A percentile compares a stretch with the other conserved stretches of the same genome.
phyloP scores from a whole-genome alignment of 2,329 filamentous ascomycete genomes.

The Neurospora sp. region DNA sequence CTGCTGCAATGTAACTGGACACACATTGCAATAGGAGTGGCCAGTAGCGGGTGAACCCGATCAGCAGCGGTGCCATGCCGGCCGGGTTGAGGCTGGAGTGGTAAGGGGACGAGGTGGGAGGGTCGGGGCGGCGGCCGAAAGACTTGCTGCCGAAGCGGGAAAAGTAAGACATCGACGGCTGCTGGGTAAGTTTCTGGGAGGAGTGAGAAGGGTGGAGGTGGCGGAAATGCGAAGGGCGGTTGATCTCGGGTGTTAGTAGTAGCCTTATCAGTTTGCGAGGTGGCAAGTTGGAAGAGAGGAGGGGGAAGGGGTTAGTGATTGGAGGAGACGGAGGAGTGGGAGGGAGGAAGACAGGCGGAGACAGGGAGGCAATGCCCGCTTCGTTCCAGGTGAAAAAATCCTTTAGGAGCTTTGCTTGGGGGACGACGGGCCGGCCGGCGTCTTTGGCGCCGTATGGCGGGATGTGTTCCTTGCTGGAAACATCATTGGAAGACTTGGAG shows the following conservation, averaged over 20 bases:
- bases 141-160: neutral
- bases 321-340: conserved; percentile 23
- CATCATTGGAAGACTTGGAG: neutral
- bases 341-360: conserved; percentile 28
- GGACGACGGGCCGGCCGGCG: neutral
- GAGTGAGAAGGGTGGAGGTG: conserved; percentile 12
- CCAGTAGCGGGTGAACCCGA: conserved; percentile 45
- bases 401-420: neutral
- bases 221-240: conserved; percentile 24
- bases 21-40: conserved; percentile 41
- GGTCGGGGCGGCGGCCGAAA: neutral
- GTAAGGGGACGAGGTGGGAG: neutral
- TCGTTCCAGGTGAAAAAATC: conserved; percentile 12
- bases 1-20: conserved; percentile 42
- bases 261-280: conserved; percentile 13
- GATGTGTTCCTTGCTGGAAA: neutral
- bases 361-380: conserved; percentile 8
- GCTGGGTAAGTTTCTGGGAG: conserved; percentile 10
- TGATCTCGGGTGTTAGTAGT: conserved; percentile 20
- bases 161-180: neutral
- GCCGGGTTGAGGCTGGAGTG: neutral
- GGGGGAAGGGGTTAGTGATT: conserved; percentile 29
- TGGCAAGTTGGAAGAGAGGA: conserved; percentile 22
- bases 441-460: neutral
- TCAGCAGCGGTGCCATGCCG: conserved; percentile 27